phyloP scores from a whole-genome alignment of 805 yeast genomes.

The Ogataea pini region DNA sequence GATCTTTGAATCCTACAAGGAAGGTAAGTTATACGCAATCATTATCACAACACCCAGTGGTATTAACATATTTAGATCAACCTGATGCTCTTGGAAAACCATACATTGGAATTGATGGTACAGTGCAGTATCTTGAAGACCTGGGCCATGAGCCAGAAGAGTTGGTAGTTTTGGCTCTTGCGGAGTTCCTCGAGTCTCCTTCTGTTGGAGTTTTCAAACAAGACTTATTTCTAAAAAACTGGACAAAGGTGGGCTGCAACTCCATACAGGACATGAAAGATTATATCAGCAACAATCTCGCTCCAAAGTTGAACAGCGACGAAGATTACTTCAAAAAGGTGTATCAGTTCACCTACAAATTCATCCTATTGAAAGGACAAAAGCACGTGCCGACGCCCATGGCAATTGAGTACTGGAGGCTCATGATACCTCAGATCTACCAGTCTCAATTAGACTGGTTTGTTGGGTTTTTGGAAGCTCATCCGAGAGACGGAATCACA shows the following conservation, averaged over 20 bases:
- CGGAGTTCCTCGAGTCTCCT: slow-evolving; percentile 67
- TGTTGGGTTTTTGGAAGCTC: slow-evolving; percentile 52
- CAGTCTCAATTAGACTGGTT: slow-evolving; percentile 48
- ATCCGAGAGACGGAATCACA: slow-evolving; percentile 51
- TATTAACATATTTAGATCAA: slow-evolving; percentile 9
- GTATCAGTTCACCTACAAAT: slow-evolving; percentile 71
- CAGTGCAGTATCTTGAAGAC: slow-evolving; percentile 65
- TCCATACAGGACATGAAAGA: slow-evolving; percentile 50
- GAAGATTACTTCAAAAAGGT: slow-evolving; percentile 51
- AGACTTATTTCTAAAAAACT: slow-evolving; percentile 53
- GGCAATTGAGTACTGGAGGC: slow-evolving; percentile 76
- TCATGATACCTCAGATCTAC: slow-evolving; percentile 49
- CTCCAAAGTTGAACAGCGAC: slow-evolving; percentile 37
- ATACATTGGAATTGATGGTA: slow-evolving; percentile 74
- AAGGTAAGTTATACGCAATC: slow-evolving; percentile 20
- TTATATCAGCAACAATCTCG: slow-evolving; percentile 35
- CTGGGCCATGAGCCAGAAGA: slow-evolving; percentile 76
- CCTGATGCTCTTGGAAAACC: slow-evolving; percentile 30
- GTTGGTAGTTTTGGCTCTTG: slow-evolving; percentile 64
- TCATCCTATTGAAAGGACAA: slow-evolving; percentile 60
- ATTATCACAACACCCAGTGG: too few species aligned
- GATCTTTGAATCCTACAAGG: slow-evolving; percentile 38
- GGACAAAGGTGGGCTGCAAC: slow-evolving; percentile 44
- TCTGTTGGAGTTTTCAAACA: slow-evolving; percentile 60
- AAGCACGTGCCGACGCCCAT: slow-evolving; percentile 57